A percentile compares a stretch with the other conserved stretches of the same genome.
Evolutionary conservation across 305 asterid genomes (phyloP).

Genomic region (Solanum chacoense): DNA sequence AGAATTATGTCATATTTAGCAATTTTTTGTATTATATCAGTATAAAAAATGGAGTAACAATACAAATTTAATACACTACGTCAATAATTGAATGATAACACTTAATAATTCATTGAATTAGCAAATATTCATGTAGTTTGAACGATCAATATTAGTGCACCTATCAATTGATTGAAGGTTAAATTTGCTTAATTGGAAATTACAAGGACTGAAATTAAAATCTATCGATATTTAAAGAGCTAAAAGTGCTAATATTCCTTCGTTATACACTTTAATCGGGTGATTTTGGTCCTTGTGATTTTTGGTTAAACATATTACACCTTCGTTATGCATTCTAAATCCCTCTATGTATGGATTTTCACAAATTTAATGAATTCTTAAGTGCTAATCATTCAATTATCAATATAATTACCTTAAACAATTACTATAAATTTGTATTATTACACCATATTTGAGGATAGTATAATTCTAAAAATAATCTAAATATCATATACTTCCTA

Average conservation of each 20-base stretch:
- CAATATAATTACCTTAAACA: background rate
- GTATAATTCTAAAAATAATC: background rate
- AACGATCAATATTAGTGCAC: background rate
- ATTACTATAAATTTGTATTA: background rate
- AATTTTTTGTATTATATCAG: background rate
- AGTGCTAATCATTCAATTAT: background rate
- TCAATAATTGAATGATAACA: background rate
- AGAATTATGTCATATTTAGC: background rate
- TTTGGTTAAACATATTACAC: background rate
- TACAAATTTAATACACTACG: background rate
- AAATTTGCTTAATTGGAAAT: background rate
- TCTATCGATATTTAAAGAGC: background rate
- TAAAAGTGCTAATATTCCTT: background rate
- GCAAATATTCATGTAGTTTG: background rate
- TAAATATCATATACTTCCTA: background rate
- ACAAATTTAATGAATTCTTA: background rate
- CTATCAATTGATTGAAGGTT: background rate
- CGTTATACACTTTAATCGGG: background rate
- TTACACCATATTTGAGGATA: background rate
- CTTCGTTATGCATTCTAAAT: background rate
- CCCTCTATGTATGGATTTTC: background rate
- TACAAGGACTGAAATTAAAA: background rate
- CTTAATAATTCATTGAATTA: background rate
- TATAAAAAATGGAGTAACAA: background rate
- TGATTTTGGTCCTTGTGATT: background rate